Conservation (phyloP, 2,329 filamentous ascomycete genomes). For the Chalara sp. region DNA sequence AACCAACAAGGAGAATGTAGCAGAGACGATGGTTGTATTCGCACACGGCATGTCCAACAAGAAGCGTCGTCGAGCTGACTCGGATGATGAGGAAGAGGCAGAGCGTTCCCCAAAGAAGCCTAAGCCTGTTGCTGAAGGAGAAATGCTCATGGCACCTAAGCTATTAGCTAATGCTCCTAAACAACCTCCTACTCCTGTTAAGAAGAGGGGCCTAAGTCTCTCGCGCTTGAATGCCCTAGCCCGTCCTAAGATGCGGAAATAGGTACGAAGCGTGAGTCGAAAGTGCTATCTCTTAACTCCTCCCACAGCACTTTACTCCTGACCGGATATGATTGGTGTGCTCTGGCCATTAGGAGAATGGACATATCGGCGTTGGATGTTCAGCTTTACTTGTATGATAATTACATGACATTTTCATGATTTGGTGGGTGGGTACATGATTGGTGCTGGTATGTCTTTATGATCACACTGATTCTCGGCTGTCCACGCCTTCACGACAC, state of each 20-base stretch:
- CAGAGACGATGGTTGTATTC: slow-evolving; percentile 35
- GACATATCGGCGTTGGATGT: no score
- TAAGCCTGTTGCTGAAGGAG: slow-evolving; percentile 30
- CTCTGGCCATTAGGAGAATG: no score
- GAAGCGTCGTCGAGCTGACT: slow-evolving; percentile 51
- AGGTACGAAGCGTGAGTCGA: slow-evolving; percentile 7
- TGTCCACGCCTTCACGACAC: no score
- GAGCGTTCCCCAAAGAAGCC: slow-evolving; percentile 53
- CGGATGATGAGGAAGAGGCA: slow-evolving; percentile 47
- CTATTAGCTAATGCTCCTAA: slow-evolving; percentile 16
- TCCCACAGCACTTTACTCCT: no score
- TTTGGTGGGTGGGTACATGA: no score
- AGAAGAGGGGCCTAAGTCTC: slow-evolving; percentile 44
- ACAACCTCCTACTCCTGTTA: slow-evolving; percentile 44
- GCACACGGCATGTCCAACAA: slow-evolving; percentile 60
- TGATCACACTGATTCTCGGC: no score
- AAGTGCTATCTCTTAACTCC: no score
- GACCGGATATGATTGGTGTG: no score
- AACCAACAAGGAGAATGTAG: slow-evolving; percentile 47
- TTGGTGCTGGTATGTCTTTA: no score
- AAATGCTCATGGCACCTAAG: slow-evolving; percentile 24
- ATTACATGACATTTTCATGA: no score
- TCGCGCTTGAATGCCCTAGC: slow-evolving; percentile 57
- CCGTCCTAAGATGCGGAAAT: slow-evolving; percentile 50
- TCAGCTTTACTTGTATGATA: no score